Conservation (phyloP, 2,329 filamentous ascomycete genomes). For the Epichloe sibirici region DNA sequence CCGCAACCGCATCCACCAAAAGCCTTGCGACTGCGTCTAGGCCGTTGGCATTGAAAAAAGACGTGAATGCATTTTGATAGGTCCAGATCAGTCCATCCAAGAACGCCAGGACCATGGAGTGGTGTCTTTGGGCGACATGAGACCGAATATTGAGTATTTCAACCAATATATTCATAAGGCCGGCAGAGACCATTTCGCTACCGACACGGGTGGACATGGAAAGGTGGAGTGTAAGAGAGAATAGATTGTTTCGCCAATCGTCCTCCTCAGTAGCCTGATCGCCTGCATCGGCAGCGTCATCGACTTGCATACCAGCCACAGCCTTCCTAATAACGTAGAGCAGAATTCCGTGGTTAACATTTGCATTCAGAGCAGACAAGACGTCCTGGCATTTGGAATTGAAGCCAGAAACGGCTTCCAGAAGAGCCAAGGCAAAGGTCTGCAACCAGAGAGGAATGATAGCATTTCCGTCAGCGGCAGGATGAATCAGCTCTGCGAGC, state of each 20-base stretch:
- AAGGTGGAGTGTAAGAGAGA: slow-evolving; percentile 75
- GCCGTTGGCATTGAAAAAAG: slow-evolving; percentile 69
- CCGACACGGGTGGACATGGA: slow-evolving; percentile 64
- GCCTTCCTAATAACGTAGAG: slow-evolving; percentile 88
- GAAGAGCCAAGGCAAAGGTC: slow-evolving; percentile 64
- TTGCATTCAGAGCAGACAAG: slow-evolving; percentile 81
- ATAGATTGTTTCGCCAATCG: slow-evolving; percentile 82
- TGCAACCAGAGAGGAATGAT: slow-evolving; percentile 66
- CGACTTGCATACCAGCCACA: slow-evolving; percentile 63
- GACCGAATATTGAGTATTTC: slow-evolving; percentile 80
- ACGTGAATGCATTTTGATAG: slow-evolving; percentile 72
- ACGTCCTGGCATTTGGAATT: slow-evolving; percentile 69
- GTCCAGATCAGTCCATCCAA: slow-evolving; percentile 80
- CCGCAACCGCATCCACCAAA: slow-evolving; percentile 64
- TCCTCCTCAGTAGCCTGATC: slow-evolving; percentile 57
- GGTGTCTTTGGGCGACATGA: slow-evolving; percentile 66
- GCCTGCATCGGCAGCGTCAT: slow-evolving; percentile 39
- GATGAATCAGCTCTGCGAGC: slow-evolving; percentile 81
- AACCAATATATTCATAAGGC: slow-evolving; percentile 78
- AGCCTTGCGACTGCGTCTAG: slow-evolving; percentile 85
- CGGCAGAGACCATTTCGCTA: slow-evolving; percentile 75
- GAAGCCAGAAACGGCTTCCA: slow-evolving; percentile 78
- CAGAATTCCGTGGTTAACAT: slow-evolving; percentile 90
- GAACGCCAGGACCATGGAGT: slow-evolving; percentile 75
- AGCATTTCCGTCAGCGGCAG: slow-evolving; percentile 55